These are phyloP conservation scores for Psilocybe azurescens DNA, from an alignment of 768 basidiomycete genomes.

Conservation along the genomic window DNA sequence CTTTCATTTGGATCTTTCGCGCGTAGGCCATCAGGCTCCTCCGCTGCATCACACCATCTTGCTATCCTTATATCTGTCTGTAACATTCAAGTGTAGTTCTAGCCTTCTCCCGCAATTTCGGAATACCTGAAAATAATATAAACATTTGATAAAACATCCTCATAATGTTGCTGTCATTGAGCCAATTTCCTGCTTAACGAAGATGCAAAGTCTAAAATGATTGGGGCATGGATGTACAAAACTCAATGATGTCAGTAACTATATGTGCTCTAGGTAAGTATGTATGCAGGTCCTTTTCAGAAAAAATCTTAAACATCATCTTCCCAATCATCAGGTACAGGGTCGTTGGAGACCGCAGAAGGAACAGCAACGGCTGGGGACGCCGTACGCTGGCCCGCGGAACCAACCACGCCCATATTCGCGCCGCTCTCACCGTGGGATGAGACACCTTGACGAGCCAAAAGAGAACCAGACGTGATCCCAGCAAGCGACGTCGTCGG, in stretches of 20 bases:
- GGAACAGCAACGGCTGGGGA: slow-evolving; percentile 16
- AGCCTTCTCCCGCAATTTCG: neutral
- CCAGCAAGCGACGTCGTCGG: slow-evolving; percentile 7
- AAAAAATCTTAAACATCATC: neutral
- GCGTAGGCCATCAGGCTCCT: neutral
- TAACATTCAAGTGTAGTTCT: slow-evolving; percentile 8
- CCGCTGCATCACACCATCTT: neutral
- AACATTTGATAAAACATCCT: neutral
- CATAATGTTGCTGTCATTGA: neutral
- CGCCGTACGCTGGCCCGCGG: neutral
- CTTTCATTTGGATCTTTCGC: neutral
- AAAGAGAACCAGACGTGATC: slow-evolving; percentile 3
- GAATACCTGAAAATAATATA: neutral
- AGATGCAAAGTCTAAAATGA: too few species aligned
- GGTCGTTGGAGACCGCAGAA: slow-evolving; percentile 15
- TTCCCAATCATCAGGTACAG: slow-evolving; percentile 22
- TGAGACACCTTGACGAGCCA: neutral
- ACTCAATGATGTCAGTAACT: too few species aligned
- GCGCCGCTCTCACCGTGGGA: neutral
- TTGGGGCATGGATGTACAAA: too few species aligned
- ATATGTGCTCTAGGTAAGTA: too few species aligned
- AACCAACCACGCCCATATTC: neutral
- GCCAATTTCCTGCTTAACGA: too few species aligned
- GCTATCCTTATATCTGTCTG: neutral
- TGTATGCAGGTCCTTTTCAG: too few species aligned